Evolutionary conservation across 331 rosid species (phyloP).

Genomic region (Stylosanthes scabra): DNA sequence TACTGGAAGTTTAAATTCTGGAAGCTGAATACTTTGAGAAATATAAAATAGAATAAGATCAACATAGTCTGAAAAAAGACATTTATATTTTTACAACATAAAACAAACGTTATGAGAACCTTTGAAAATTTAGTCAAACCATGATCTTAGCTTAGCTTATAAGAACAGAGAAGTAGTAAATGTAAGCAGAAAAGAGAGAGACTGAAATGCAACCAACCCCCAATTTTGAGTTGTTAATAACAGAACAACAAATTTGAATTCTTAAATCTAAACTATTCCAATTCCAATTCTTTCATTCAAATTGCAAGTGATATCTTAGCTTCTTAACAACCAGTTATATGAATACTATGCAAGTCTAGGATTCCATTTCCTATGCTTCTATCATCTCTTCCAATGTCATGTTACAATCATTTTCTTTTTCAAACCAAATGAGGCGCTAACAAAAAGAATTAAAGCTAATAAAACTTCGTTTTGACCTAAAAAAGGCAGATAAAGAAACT

Average conservation of each 20-base stretch:
- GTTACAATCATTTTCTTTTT: too few relatives aligned
- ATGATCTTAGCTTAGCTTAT: slow-evolving; percentile 8
- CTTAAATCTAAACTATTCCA: neutral
- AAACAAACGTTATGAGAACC: too few relatives aligned
- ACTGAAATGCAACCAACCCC: neutral
- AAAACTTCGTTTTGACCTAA: neutral
- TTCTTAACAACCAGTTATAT: neutral
- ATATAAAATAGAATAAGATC: neutral
- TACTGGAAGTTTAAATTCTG: neutral
- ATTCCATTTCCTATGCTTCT: too few relatives aligned
- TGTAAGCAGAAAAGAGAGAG: too few relatives aligned
- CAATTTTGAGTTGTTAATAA: neutral
- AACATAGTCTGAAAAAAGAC: neutral
- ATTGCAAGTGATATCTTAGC: neutral
- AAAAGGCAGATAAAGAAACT: too few relatives aligned
- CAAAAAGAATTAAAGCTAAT: neutral
- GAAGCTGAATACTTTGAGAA: neutral
- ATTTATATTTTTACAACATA: too few relatives aligned
- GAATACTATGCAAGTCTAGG: too few relatives aligned
- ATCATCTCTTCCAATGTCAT: too few relatives aligned
- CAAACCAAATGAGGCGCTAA: too few relatives aligned
- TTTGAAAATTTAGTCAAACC: neutral
- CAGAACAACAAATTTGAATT: neutral
- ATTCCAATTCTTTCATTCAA: slow-evolving; percentile 12
- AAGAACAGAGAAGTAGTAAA: too few relatives aligned